phyloP scores from a whole-genome alignment of 2,329 filamentous ascomycete genomes.

The Diaporthe ilicicola region DNA sequence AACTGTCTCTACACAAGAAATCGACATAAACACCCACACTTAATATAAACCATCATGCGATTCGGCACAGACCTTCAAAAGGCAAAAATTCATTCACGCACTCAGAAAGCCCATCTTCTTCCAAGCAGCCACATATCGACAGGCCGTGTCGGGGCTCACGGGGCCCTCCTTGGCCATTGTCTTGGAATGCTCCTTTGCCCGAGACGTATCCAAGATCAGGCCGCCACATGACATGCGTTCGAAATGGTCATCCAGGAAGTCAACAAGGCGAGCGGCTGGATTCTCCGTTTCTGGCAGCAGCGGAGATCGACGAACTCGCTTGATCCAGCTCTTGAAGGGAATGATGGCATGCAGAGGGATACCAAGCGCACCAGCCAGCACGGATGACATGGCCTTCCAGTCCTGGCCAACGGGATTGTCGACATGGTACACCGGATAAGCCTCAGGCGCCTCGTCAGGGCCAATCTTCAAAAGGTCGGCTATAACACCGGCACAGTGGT shows the following conservation, averaged over 20 bases:
- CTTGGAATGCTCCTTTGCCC: too few species aligned
- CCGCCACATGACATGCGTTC: conserved; percentile 7
- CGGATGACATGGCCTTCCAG: not conserved
- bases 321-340: not conserved
- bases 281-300: not conserved
- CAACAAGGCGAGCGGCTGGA: not conserved
- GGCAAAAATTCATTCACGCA: too few species aligned
- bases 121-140: too few species aligned
- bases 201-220: not conserved
- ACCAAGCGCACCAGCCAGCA: conserved; percentile 29
- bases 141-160: too few species aligned
- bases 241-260: not conserved
- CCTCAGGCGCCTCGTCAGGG: not conserved
- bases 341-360: not conserved
- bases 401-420: conserved; percentile 17
- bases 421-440: conserved; percentile 14
- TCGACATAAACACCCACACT: too few species aligned
- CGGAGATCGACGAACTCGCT: not conserved
- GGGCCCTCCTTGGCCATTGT: too few species aligned
- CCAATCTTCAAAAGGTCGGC: conserved; percentile 37
- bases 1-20: too few species aligned
- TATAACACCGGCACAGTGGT: conserved; percentile 43
- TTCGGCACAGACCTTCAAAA: too few species aligned
- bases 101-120: too few species aligned
- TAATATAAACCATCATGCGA: too few species aligned